Base-by-base conservation (phyloP, 192 early-diverging fungal species). In the Geranomyces michiganensis region DNA sequence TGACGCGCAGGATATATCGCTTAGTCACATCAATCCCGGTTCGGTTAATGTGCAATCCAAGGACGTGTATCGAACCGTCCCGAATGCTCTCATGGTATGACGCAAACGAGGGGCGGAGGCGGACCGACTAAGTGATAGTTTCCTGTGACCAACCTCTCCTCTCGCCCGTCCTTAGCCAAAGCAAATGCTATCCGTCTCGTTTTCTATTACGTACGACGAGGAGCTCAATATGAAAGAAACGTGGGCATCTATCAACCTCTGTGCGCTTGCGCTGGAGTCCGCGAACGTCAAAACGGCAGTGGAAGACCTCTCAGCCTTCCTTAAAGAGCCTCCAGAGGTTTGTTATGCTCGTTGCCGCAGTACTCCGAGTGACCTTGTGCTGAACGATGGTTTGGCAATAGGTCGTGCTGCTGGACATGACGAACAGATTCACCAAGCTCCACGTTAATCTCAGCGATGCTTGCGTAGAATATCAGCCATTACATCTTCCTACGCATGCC, bases 131-230 rank as follows among this genome's bases (percentile, higher is more conserved):
- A 7, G 36, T 7, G 10, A 3, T 41, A 7, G 3, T 41, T 41
- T 3, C 5, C 36, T 41, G 36, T 7, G 36, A 10, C 5, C 36
- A 41, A 7, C 10, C 10, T 41, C 36, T 41, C 10, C 10, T 41
- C 36, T 41, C 10, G 10, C 36, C 36, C 36, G 36, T 41, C 29
- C 21, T 68, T 66, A 80, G 56, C 70, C 77, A 1, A 75, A 70
- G 46, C 81, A 89, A 9, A 89, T 89, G 88, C 72, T 90, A 14
- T 83, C 87, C 55, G 49, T 89, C 47, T 80, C 85, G 19, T 85
- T 85, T 19, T 58, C 77, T 30, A 73, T 87, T 0, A 80, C 74
- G 0, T 81, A 74, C 53, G 84, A 87, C 33, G 74, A 79, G 14
- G 76, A 79, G 21, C 21, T 84, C 7, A 82, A 85, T 43, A 79